A percentile compares a stretch with the other conserved stretches of the same genome.
phyloP scores from a whole-genome alignment of 805 yeast species.

The Candida hispaniensis region DNA sequence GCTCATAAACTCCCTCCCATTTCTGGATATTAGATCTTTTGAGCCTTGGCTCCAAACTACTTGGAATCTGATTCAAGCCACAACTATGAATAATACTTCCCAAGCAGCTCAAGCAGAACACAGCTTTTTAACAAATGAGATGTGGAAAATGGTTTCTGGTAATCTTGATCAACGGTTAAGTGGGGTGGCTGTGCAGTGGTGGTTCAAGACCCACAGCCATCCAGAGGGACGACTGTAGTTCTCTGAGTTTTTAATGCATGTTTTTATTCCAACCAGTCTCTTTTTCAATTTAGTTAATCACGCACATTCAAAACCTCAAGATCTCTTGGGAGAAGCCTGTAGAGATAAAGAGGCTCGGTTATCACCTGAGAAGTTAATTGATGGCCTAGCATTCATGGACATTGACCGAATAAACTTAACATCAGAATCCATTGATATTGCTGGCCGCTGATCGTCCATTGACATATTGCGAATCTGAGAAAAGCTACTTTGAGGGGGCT shows the following conservation, averaged over 20 bases:
- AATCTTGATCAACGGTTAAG: constrained; percentile 48
- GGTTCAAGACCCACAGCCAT: constrained; percentile 36
- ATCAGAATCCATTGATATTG: constrained; percentile 2
- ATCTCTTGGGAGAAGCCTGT: constrained; percentile 8
- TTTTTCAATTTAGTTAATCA: no score
- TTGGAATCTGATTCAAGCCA: constrained; percentile 9
- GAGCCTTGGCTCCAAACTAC: constrained; percentile 14
- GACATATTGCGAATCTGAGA: no score
- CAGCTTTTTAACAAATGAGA: constrained; percentile 30
- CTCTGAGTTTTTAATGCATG: no score
- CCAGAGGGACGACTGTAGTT: background rate
- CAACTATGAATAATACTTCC: constrained; percentile 3
- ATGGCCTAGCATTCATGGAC: constrained; percentile 22
- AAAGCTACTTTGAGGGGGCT: no score
- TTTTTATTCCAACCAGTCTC: no score
- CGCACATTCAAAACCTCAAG: background rate
- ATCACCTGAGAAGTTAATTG: constrained; percentile 1
- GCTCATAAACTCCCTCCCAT: constrained; percentile 19
- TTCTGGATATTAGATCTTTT: constrained; percentile 17
- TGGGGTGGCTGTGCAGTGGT: constrained; percentile 48
- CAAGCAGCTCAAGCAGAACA: constrained; percentile 28
- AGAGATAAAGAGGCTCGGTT: constrained; percentile 17
- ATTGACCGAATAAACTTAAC: constrained; percentile 18
- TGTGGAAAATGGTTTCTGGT: constrained; percentile 50
- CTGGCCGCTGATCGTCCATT: constrained; percentile 7